Evolutionary conservation across 176 grass and related monocot genomes (phyloP), one percentile per base, ranked within the genome.

Genomic region (Neostapfia colusana): DNA sequence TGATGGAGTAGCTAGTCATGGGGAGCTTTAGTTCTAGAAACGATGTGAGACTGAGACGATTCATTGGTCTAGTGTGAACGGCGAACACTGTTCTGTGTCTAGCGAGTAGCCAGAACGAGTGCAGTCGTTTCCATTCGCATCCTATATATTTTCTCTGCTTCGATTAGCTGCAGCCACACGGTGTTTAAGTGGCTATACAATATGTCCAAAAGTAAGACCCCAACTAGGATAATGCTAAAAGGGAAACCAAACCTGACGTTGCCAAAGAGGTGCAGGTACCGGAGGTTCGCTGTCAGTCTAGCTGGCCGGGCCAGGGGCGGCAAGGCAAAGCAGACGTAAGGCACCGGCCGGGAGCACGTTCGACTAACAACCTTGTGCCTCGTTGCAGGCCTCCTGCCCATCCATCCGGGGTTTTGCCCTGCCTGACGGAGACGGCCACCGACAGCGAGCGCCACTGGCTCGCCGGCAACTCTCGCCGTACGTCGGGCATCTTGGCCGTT

Each of bases 381-480:
- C 16, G 10, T 69, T 31, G 48, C 36, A 23, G 49, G 23, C 17
- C 25, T 62, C 37, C n/a, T n/a, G n/a, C n/a, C 57, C 74, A 57
- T 21, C 65, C 48, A n/a, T 55, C 74, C 27, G 31, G 83, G 24
- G n/a, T n/a, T n/a, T 34, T 78, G 74, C 26, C 57, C 59, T 62
- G 28, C 1, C 3, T 4, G 74, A 51, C 18, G 9, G 2, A 20
- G 80, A 73, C 63, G 34, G 70, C 67, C 54, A 69, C 86, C 81
- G 63, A 84, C 70, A 70, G 70, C 70, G 57, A n/a, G n/a, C 65
- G 70, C 56, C 73, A 48, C 70, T 13, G 11, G n/a, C 44, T 68
- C 67, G 31, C 43, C 46, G 12, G 36, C 43, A 27, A 37, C 57
- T 12, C 10, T 27, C 57, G 16, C 45, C 39, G 10, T n/a, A n/a